Conservation (phyloP, 2,329 filamentous ascomycete genomes). For the Trichoderma sp. region DNA sequence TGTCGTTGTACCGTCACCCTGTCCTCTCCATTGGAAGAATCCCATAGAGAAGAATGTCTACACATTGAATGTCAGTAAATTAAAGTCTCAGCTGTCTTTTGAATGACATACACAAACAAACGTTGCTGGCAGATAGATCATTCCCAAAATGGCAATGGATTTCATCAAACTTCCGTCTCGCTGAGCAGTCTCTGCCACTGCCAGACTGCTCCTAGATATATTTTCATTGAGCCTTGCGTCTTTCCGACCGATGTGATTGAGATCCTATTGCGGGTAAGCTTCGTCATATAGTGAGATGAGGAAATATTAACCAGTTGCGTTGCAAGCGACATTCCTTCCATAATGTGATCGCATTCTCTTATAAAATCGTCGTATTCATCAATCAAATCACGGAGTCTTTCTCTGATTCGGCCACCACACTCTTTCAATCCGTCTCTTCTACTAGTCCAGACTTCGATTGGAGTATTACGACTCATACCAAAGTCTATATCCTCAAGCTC, state of each 20-base stretch:
- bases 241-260: background rate
- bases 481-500: conserved; percentile 15
- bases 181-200: conserved; percentile 21
- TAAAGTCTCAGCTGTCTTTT: background rate
- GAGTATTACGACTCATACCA: background rate
- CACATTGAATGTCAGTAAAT: background rate
- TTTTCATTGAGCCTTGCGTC: conserved; percentile 24
- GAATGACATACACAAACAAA: conserved; percentile 28
- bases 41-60: conserved; percentile 17
- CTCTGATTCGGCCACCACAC: conserved; percentile 1
- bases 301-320: conserved; percentile 23
- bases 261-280: background rate
- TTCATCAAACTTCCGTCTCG: conserved; percentile 26
- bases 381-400: conserved; percentile 23
- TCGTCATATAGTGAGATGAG: background rate
- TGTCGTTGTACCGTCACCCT: background rate
- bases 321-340: conserved; percentile 25
- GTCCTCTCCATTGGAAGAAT: conserved; percentile 1
- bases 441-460: background rate
- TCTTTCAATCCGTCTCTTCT: background rate
- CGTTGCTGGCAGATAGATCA: conserved; percentile 33
- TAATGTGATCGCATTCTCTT: conserved; percentile 23
- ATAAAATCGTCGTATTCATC: conserved; percentile 26
- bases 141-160: conserved; percentile 25
- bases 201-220: background rate